phyloP scores from a whole-genome alignment of 2,329 filamentous ascomycete genomes.

The Nannizziopsis arthrosporioides region DNA sequence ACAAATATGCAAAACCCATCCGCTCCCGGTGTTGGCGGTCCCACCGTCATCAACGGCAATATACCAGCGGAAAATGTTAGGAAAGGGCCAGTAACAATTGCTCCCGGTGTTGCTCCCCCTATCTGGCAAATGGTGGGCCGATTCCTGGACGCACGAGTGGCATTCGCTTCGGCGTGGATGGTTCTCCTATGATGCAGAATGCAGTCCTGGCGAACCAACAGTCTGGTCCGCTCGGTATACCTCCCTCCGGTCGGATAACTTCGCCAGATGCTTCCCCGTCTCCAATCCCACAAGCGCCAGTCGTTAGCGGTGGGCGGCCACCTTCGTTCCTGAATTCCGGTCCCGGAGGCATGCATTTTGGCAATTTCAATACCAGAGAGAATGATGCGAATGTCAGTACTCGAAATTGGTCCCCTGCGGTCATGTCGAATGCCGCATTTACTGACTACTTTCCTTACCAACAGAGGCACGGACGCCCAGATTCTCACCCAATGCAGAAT shows the following conservation, averaged over 20 bases:
- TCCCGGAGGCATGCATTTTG: slow-evolving; percentile 63
- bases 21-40: slow-evolving; percentile 45
- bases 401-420: background rate
- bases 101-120: slow-evolving; percentile 66
- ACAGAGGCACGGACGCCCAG: slow-evolving; percentile 37
- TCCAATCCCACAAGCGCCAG: slow-evolving; percentile 72
- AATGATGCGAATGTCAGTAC: slow-evolving; percentile 56
- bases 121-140: slow-evolving; percentile 63
- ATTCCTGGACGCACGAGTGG: slow-evolving; percentile 36
- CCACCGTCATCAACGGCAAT: slow-evolving; percentile 57
- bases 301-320: slow-evolving; percentile 56
- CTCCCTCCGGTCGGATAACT: slow-evolving; percentile 58
- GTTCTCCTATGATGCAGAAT: slow-evolving; percentile 49
- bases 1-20: slow-evolving; percentile 42
- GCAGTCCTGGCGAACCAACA: slow-evolving; percentile 36
- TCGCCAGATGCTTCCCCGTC: slow-evolving; percentile 83
- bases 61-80: slow-evolving; percentile 55
- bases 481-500: slow-evolving; percentile 40
- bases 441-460: slow-evolving; percentile 18
- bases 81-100: slow-evolving; percentile 87
- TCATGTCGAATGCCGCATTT: background rate
- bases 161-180: slow-evolving; percentile 41
- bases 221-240: slow-evolving; percentile 34
- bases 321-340: slow-evolving; percentile 66
- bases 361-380: slow-evolving; percentile 63